Evolutionary conservation across 73 alveolate genomes (phyloP), one percentile per base, ranked within the genome.

Genomic region (Symbiodinium natans): DNA sequence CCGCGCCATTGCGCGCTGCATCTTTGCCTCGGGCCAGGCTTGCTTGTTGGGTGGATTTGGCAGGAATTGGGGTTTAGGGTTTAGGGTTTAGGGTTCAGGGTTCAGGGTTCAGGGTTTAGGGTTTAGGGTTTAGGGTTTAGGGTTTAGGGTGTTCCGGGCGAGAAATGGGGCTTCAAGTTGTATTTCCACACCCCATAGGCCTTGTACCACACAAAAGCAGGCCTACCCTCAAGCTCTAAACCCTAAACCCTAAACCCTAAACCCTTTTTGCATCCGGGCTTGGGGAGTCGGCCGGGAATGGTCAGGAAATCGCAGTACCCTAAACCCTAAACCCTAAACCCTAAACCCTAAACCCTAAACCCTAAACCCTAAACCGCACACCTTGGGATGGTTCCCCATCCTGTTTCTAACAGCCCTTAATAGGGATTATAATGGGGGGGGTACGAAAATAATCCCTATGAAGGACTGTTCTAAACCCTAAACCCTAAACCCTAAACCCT

Each of bases 1-100:
- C 29, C 77, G 77, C 36, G 77, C 77, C 77, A 63, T 17, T 23
- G 77, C 77, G 31, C 77, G 77, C 77, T 63, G 77, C 77, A 63
- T 63, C 34, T 63, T 63, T 2, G 77, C 77, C 77, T 63, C 31
- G 13, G 77, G 40, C 36, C 0, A 27, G 6, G 9, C 29, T 15
- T 56, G 29, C 10, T 9, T 15, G 75, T 8, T 4, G 33, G 56
- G 11, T 8, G 11, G 56, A 8, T 43, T 43, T 11, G 5, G 56
- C 56, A 43, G 56, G 11, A 43, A 43, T 5, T 8, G 74, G 33
- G 74, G 74, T 56, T 8, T 56, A 23, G 59, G 59, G 40, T 63
- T 63, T 19, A 27, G 77, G 77, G 77, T 7, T 21, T 52, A 11
- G 68, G 17, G 68, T 43, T 5, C 11, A 43, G 56, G 56, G 56